Conservation (phyloP, 1,284 basidiomycete genomes). For the Butyriboletus appendiculatus region DNA sequence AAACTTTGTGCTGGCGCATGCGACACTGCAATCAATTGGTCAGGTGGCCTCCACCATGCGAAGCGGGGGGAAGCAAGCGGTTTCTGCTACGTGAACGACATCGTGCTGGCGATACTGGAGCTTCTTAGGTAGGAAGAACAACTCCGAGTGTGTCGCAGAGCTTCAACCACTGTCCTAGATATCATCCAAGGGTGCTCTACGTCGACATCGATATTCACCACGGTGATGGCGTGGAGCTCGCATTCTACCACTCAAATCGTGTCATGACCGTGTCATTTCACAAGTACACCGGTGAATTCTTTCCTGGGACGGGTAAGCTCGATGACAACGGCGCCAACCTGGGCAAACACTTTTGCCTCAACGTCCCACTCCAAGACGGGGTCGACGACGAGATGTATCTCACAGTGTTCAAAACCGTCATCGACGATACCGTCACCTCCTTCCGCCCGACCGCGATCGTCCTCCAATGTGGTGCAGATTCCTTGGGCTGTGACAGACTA, state of each 20-base stretch:
- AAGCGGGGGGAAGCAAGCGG: slow-evolving; percentile 96
- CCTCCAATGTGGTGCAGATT: slow-evolving; percentile 97
- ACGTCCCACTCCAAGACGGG: slow-evolving; percentile 95
- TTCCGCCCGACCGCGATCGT: slow-evolving; percentile 94
- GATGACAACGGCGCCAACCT: slow-evolving; percentile 86
- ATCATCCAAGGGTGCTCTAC: slow-evolving; percentile 90
- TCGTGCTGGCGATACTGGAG: slow-evolving; percentile 92
- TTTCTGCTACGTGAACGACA: slow-evolving; percentile 97
- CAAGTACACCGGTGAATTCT: slow-evolving; percentile 99
- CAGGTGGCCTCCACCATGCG: slow-evolving; percentile 93
- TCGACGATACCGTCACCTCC: slow-evolving; percentile 89
- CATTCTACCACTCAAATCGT: slow-evolving; percentile 97
- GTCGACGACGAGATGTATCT: slow-evolving; percentile 98
- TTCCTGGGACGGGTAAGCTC: slow-evolving; percentile 93
- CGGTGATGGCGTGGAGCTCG: slow-evolving; percentile 95
- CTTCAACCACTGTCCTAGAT: slow-evolving; percentile 45
- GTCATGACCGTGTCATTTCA: slow-evolving; percentile 99
- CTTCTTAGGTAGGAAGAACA: slow-evolving; percentile 67
- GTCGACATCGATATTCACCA: slow-evolving; percentile 99
- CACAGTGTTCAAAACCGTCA: slow-evolving; percentile 93
- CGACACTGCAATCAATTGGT: slow-evolving; percentile 98
- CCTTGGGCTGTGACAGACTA: slow-evolving; percentile 90
- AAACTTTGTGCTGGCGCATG: slow-evolving; percentile 85
- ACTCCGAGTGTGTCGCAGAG: background rate
- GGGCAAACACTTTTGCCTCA: slow-evolving; percentile 95